Conservation (phyloP, 2,329 filamentous ascomycete genomes). For the Exophiala sideris region DNA sequence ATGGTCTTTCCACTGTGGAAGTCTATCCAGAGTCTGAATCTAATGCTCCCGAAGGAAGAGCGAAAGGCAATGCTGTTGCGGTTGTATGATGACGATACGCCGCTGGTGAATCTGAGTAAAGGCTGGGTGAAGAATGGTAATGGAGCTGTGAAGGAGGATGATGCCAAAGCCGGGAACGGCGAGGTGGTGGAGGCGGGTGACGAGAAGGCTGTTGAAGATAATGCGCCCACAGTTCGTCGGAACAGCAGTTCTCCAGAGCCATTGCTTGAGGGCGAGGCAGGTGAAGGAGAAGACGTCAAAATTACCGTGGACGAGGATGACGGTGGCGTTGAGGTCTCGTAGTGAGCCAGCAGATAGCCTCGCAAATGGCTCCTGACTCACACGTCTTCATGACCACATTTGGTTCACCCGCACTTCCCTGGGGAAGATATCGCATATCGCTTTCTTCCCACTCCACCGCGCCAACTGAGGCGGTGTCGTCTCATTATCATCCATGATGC, state of each 20-base stretch:
- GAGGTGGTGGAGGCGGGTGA: constrained; percentile 3
- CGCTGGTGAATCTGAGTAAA: constrained; percentile 64
- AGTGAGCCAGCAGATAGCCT: neutral
- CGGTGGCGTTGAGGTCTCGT: constrained; percentile 12
- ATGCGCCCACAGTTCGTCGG: neutral
- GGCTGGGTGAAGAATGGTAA: constrained; percentile 12
- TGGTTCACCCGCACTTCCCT: neutral
- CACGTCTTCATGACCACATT: neutral
- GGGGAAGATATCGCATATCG: neutral
- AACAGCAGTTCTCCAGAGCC: constrained; percentile 23
- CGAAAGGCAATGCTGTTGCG: constrained; percentile 86
- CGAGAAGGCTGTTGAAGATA: neutral
- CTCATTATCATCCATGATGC: constrained; percentile 16
- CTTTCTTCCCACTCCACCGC: neutral
- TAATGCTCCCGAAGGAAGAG: constrained; percentile 98
- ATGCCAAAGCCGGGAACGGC: neutral
- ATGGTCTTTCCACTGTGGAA: constrained; percentile 94
- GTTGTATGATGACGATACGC: constrained; percentile 84
- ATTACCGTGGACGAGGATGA: constrained; percentile 16
- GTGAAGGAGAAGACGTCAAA: neutral
- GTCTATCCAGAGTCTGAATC: constrained; percentile 83
- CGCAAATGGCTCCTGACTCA: no score
- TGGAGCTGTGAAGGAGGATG: neutral
- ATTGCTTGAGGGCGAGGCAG: neutral
- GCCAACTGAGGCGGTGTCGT: constrained; percentile 12